A percentile compares a stretch with the other conserved stretches of the same genome.
These are phyloP conservation scores for Parsonsia alboflavescens DNA, from an alignment of 257 asterid genomes.

Conservation along the genomic window DNA sequence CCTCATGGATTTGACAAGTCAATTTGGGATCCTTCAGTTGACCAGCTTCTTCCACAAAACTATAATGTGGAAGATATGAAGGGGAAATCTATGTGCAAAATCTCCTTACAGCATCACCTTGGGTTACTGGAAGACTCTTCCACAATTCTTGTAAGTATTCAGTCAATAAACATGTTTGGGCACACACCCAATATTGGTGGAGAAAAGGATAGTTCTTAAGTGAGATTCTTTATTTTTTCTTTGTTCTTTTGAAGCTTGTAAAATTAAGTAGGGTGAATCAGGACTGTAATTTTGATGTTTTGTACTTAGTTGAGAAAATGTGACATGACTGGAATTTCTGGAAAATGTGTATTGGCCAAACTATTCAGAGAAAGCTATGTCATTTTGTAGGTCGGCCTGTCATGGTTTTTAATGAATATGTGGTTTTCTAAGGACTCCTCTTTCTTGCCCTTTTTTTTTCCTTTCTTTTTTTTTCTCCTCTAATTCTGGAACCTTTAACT, in stretches of 20 bases:
- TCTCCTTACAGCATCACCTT: constrained; percentile 47
- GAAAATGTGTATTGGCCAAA: neutral
- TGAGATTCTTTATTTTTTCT: neutral
- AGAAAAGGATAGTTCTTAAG: neutral
- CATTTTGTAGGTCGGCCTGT: too few relatives aligned
- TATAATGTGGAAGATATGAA: constrained; percentile 52
- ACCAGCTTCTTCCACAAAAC: constrained; percentile 51
- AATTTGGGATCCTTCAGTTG: constrained; percentile 73
- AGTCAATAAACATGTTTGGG: neutral
- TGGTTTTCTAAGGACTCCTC: neutral
- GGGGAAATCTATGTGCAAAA: constrained; percentile 66
- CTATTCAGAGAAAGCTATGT: neutral
- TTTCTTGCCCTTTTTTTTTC: too few relatives aligned
- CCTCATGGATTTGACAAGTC: constrained; percentile 62
- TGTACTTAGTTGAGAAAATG: neutral
- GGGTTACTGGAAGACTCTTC: constrained; percentile 44
- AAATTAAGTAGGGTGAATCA: neutral
- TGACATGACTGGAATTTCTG: neutral
- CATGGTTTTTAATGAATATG: neutral
- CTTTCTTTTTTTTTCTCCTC: neutral
- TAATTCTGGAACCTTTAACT: neutral
- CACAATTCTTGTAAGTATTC: constrained; percentile 49
- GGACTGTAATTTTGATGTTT: neutral
- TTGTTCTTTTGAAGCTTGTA: neutral
- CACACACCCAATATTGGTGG: neutral